These are phyloP conservation scores for Penicillium pancosmium DNA, from an alignment of 495 filamentous ascomycete species.

Conservation along the genomic window DNA sequence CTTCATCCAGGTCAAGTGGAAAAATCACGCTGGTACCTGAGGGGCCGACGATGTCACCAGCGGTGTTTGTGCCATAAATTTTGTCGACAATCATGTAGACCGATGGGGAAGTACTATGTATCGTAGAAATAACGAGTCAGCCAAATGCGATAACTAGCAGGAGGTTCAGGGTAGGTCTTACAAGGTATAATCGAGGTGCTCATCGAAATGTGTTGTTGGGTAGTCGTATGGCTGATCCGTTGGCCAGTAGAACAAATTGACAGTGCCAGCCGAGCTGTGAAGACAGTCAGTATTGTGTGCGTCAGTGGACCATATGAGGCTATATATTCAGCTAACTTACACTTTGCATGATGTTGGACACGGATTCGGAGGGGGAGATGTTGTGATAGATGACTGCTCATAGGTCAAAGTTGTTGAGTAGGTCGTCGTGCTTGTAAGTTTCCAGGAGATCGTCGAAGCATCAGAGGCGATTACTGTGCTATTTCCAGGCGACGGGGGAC, in stretches of 20 bases:
- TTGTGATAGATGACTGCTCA: constrained; percentile 23
- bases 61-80: constrained; percentile 24
- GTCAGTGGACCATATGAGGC: background rate
- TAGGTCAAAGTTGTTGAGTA: constrained; percentile 3
- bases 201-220: constrained; percentile 21
- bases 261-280: constrained; percentile 21
- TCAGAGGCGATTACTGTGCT: background rate
- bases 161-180: constrained; percentile 5
- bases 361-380: constrained; percentile 17
- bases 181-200: constrained; percentile 24
- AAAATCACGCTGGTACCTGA: constrained; percentile 25
- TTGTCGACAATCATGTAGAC: constrained; percentile 26
- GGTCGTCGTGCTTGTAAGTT: background rate
- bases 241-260: constrained; percentile 29
- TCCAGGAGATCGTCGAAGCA: background rate
- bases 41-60: constrained; percentile 18
- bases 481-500: background rate
- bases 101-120: constrained; percentile 25
- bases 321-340: constrained; percentile 7
- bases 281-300: background rate
- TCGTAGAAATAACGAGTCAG: background rate
- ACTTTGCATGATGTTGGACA: constrained; percentile 25
- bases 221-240: constrained; percentile 18
- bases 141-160: background rate
- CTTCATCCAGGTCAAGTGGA: constrained; percentile 21